Evolutionary conservation across 139 green algal genomes (phyloP), one percentile per base, ranked within the genome.

Genomic region (Chlamydomonas sp.): DNA sequence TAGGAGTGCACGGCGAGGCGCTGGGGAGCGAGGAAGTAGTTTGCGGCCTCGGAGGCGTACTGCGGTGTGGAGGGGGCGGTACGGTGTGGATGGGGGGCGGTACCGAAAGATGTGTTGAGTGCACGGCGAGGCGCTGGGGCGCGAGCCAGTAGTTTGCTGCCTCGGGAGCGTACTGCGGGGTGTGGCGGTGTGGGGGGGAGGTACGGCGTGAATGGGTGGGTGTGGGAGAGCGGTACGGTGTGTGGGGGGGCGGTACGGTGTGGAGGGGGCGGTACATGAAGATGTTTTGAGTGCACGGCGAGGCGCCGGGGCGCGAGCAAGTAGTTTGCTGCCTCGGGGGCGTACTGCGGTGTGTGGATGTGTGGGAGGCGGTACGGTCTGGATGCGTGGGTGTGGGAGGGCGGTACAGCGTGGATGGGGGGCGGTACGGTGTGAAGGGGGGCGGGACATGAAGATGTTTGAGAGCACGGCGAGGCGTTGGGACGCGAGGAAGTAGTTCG

Each of bases 111-210:
- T n/a, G n/a, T n/a, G n/a, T n/a, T n/a, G 38, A 66, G 28, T 73
- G 43, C 22, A 85, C 81, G 35, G 77, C 36, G 48, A 95, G 72
- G 20, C 89, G 83, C 6, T 50, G 72, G 2, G 76, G 59, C 6
- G 84, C 78, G 70, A 91, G 69, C 73, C 93, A 95, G 73, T 95
- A 95, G 6, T 76, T 65, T 10, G 88, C 76, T 0, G 79, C 48
- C 50, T 93, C 81, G 31, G 50, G 20, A 0, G 90, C 63, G 79
- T 97, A 96, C 38, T 72, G 73, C 66, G 37, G 4, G 35, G 5
- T 13, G 43, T n/a, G n/a, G n/a, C n/a, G n/a, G n/a, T n/a, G n/a
- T 54, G 16, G 35, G 22, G 63, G 43, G 35, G 35, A 10, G 35
- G n/a, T n/a, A n/a, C n/a, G n/a, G n/a, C 16, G 47, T 35, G 43